phyloP scores from a whole-genome alignment of 2,329 filamentous ascomycete species.

The Exophiala mesophila region DNA sequence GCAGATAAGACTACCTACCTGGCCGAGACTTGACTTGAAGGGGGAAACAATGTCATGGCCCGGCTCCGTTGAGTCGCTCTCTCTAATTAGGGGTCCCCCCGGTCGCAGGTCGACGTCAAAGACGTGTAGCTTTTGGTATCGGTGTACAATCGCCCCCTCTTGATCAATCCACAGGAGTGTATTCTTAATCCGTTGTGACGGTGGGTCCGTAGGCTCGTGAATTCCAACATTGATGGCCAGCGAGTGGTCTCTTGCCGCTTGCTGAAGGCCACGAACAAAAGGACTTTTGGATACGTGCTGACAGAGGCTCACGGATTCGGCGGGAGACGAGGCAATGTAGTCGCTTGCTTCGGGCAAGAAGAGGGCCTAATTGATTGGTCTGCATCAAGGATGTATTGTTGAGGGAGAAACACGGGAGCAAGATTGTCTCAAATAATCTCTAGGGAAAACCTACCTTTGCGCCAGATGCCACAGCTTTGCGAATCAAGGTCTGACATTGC shows the following conservation, averaged over 20 bases:
- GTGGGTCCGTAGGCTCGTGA: slow-evolving; percentile 62
- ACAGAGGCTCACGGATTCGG: slow-evolving; percentile 67
- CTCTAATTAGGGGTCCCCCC: slow-evolving; percentile 50
- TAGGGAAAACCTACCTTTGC: slow-evolving; percentile 59
- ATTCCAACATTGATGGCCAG: slow-evolving; percentile 82
- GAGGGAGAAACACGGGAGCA: slow-evolving; percentile 4
- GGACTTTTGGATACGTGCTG: slow-evolving; percentile 59
- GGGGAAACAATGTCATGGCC: slow-evolving; percentile 61
- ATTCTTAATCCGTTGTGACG: slow-evolving; percentile 54
- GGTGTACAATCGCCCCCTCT: slow-evolving; percentile 52
- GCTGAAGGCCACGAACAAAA: slow-evolving; percentile 71
- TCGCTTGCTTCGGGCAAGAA: slow-evolving; percentile 91
- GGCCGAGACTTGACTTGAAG: slow-evolving; percentile 68
- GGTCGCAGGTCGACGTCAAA: slow-evolving; percentile 67
- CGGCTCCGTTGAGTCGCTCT: slow-evolving; percentile 64
- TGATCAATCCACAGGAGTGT: slow-evolving; percentile 63
- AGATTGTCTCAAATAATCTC: not conserved
- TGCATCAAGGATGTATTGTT: slow-evolving; percentile 10
- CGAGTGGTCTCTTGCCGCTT: slow-evolving; percentile 57
- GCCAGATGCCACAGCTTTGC: slow-evolving; percentile 67
- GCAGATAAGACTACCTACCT: slow-evolving; percentile 76
- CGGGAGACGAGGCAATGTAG: slow-evolving; percentile 69
- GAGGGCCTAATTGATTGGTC: slow-evolving; percentile 52
- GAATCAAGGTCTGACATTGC: slow-evolving; percentile 68
- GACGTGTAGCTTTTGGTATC: slow-evolving; percentile 86